Evolutionary conservation across 1,139 yeast genomes (phyloP).

Genomic region (Candida dubliniensis): DNA sequence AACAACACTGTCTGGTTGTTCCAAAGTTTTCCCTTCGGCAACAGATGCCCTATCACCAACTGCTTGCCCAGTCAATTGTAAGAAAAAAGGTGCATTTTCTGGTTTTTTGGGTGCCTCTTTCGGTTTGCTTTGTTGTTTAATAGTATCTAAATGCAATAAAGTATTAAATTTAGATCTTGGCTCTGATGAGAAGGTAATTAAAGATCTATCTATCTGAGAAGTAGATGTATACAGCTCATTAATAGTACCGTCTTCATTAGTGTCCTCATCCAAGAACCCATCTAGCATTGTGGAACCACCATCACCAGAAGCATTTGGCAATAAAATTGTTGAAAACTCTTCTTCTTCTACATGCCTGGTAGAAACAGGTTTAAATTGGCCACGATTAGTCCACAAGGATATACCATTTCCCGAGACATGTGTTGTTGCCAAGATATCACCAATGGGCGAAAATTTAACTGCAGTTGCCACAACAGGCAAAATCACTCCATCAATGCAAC

Average conservation of each 20-base stretch:
- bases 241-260: conserved; percentile 26
- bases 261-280: conserved; percentile 58
- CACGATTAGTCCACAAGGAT: conserved; percentile 86
- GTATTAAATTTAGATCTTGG: conserved; percentile 81
- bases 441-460: conserved; percentile 80
- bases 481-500: conserved; percentile 89
- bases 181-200: conserved; percentile 73
- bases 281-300: conserved; percentile 76
- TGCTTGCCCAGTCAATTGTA: conserved; percentile 61
- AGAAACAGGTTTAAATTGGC: conserved; percentile 76
- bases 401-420: conserved; percentile 92
- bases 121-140: conserved; percentile 86
- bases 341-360: conserved; percentile 76
- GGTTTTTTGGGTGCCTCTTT: conserved; percentile 87
- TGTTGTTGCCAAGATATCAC: conserved; percentile 89
- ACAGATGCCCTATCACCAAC: conserved; percentile 71
- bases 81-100: conserved; percentile 78
- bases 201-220: conserved; percentile 61
- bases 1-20: conserved; percentile 14
- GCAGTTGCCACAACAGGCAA: conserved; percentile 78
- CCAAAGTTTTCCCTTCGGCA: conserved; percentile 45
- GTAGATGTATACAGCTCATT: conserved; percentile 49
- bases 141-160: conserved; percentile 76
- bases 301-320: conserved; percentile 82
- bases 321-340: conserved; percentile 57